Conservation (phyloP, 163 green algal genomes). For the Scenedesmus sp. region DNA sequence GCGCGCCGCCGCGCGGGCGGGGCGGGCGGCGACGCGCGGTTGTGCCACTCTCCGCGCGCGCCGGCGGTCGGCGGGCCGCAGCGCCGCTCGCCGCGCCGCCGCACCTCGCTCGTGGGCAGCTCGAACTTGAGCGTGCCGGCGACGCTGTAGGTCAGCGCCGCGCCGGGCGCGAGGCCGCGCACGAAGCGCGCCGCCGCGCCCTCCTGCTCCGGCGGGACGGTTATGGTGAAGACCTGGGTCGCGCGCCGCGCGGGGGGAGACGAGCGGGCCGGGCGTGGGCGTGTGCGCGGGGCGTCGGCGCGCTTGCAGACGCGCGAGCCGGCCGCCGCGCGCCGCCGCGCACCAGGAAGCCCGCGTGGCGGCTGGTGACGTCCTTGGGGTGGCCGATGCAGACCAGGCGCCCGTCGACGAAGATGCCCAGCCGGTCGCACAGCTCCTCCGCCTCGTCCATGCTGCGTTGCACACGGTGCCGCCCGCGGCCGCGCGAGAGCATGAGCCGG, state of each 20-base stretch:
- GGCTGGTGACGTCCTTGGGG: slow-evolving; percentile 79
- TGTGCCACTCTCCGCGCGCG: too few relatives aligned
- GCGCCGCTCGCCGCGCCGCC: too few relatives aligned
- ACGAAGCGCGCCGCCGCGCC: slow-evolving; percentile 59
- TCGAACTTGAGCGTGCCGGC: slow-evolving; percentile 92
- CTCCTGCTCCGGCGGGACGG: slow-evolving; percentile 56
- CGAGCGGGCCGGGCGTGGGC: too few relatives aligned
- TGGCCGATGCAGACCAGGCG: slow-evolving; percentile 90
- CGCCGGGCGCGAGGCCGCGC: slow-evolving; percentile 51
- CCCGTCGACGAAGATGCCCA: slow-evolving; percentile 97
- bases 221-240: slow-evolving; percentile 83
- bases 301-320: too few relatives aligned
- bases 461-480: too few relatives aligned
- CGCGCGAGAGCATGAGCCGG: too few relatives aligned
- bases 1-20: background rate
- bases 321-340: slow-evolving; percentile 8
- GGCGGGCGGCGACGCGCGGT: background rate
- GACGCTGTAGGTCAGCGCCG: slow-evolving; percentile 80
- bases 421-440: slow-evolving; percentile 79
- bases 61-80: too few relatives aligned
- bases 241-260: too few relatives aligned
- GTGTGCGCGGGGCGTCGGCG: too few relatives aligned
- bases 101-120: slow-evolving; percentile 73
- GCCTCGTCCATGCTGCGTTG: slow-evolving; percentile 84
- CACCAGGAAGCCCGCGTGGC: slow-evolving; percentile 78